These are phyloP conservation scores for Euphorbia celastroides DNA, from an alignment of 441 rosid genomes.

Conservation along the genomic window DNA sequence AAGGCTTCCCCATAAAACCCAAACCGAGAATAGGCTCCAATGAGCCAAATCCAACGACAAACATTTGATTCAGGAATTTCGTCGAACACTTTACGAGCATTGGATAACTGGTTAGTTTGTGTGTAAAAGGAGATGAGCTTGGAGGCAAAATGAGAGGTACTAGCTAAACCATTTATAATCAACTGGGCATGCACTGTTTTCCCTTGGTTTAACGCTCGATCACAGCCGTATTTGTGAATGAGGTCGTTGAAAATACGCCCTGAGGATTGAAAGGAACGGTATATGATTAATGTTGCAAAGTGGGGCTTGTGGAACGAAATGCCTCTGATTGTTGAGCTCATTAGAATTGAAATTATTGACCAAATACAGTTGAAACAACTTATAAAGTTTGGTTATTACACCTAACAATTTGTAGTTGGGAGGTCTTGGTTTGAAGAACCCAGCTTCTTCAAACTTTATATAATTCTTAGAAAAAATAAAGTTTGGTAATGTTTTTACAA, in stretches of 20 bases:
- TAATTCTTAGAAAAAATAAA: too few relatives aligned
- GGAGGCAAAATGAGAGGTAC: slow-evolving; percentile 30
- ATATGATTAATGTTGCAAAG: slow-evolving; percentile 11
- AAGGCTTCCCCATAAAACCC: slow-evolving; percentile 51
- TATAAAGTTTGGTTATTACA: too few relatives aligned
- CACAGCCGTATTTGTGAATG: slow-evolving; percentile 28
- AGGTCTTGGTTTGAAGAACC: too few relatives aligned
- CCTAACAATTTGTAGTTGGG: too few relatives aligned
- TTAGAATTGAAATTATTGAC: not conserved
- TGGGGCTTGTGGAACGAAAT: slow-evolving; percentile 1
- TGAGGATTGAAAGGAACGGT: slow-evolving; percentile 30
- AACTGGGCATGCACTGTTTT: slow-evolving; percentile 50
- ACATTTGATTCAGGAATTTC: slow-evolving; percentile 40
- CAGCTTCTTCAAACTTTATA: too few relatives aligned
- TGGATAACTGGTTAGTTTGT: slow-evolving; percentile 26
- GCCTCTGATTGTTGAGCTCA: slow-evolving; percentile 6
- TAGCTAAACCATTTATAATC: slow-evolving; percentile 37
- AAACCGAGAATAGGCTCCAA: slow-evolving; percentile 46
- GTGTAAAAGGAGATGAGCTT: slow-evolving; percentile 45
- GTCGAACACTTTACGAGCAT: slow-evolving; percentile 60
- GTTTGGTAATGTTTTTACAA: too few relatives aligned
- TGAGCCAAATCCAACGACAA: slow-evolving; percentile 44
- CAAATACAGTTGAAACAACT: too few relatives aligned
- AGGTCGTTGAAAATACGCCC: slow-evolving; percentile 28
- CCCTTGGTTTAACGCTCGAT: slow-evolving; percentile 33